Evolutionary conservation across 805 yeast genomes (phyloP).

Genomic region (Lachancea nothofagi): DNA sequence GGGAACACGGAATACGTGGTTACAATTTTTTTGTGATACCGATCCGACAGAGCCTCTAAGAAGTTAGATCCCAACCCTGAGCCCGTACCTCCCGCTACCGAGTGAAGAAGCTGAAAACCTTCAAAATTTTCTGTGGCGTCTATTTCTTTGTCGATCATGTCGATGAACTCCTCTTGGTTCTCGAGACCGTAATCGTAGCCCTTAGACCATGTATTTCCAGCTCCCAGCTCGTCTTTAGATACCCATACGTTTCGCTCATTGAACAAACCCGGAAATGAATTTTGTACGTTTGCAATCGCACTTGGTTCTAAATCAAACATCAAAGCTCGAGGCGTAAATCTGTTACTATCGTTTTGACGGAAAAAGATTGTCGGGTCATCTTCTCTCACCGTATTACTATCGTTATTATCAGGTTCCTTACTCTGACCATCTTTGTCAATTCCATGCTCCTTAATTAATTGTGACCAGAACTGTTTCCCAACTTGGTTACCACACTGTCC

Average conservation of each 20-base stretch:
- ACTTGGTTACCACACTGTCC: constrained; percentile 96
- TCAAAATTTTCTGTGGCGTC: constrained; percentile 87
- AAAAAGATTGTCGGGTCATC: constrained; percentile 85
- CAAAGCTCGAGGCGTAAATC: constrained; percentile 84
- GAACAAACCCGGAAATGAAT: constrained; percentile 55
- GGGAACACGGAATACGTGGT: constrained; percentile 89
- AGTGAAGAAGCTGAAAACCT: constrained; percentile 85
- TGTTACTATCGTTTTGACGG: constrained; percentile 62
- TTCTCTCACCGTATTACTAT: constrained; percentile 33
- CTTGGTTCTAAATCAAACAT: constrained; percentile 87
- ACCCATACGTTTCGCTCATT: constrained; percentile 78
- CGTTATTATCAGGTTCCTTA: constrained; percentile 10
- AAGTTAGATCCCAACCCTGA: constrained; percentile 87
- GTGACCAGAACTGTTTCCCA: constrained; percentile 90
- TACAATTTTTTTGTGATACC: constrained; percentile 74
- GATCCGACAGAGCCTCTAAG: constrained; percentile 71
- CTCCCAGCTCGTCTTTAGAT: constrained; percentile 81
- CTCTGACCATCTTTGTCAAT: constrained; percentile 41
- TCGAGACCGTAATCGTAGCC: constrained; percentile 75
- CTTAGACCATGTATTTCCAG: constrained; percentile 93
- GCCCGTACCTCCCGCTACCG: constrained; percentile 99
- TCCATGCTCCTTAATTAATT: constrained; percentile 82
- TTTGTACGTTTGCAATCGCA: constrained; percentile 62
- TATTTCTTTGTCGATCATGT: constrained; percentile 81
- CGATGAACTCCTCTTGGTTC: constrained; percentile 67